These are phyloP conservation scores for Fusarium begoniae DNA, from an alignment of 2,329 filamentous ascomycete genomes.

Conservation along the genomic window DNA sequence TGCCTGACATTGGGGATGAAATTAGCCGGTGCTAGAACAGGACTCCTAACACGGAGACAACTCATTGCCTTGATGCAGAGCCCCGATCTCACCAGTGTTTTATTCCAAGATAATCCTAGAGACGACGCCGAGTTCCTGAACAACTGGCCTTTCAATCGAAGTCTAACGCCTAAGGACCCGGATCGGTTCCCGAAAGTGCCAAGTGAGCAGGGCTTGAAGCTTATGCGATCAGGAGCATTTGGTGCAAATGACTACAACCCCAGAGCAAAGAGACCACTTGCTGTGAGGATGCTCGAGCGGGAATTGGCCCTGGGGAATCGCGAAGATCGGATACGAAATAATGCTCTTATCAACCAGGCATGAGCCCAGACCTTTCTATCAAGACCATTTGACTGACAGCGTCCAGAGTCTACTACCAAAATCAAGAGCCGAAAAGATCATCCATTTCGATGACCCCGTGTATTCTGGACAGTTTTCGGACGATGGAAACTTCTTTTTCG, in stretches of 20 bases:
- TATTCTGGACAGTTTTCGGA: slow-evolving; percentile 98
- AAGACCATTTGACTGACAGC: slow-evolving; percentile 5
- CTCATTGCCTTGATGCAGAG: slow-evolving; percentile 53
- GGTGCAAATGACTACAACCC: slow-evolving; percentile 70
- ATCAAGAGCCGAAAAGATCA: slow-evolving; percentile 82
- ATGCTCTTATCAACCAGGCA: slow-evolving; percentile 74
- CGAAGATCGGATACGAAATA: slow-evolving; percentile 67
- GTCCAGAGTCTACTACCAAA: slow-evolving; percentile 77
- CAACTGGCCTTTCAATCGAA: slow-evolving; percentile 57
- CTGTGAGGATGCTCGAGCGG: slow-evolving; percentile 78
- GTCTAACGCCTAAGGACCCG: slow-evolving; percentile 55
- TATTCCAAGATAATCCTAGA: slow-evolving; percentile 51
- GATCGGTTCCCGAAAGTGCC: slow-evolving; percentile 84
- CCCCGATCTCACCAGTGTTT: slow-evolving; percentile 48
- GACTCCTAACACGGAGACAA: slow-evolving; percentile 49
- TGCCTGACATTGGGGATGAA: slow-evolving; percentile 12
- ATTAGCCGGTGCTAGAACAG: slow-evolving; percentile 40
- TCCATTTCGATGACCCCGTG: slow-evolving; percentile 85
- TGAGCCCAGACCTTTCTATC: slow-evolving; percentile 13
- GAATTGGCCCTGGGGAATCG: slow-evolving; percentile 78
- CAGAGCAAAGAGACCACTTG: slow-evolving; percentile 67
- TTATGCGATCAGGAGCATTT: slow-evolving; percentile 87
- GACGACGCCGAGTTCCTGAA: slow-evolving; percentile 49
- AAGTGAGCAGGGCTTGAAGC: slow-evolving; percentile 75
- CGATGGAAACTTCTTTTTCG: slow-evolving; percentile 97